Percentiles rank a stretch among this genome's conserved stretches.
phyloP scores from a whole-genome alignment of 2,329 filamentous ascomycete species.

The Fusarium azukiicola region DNA sequence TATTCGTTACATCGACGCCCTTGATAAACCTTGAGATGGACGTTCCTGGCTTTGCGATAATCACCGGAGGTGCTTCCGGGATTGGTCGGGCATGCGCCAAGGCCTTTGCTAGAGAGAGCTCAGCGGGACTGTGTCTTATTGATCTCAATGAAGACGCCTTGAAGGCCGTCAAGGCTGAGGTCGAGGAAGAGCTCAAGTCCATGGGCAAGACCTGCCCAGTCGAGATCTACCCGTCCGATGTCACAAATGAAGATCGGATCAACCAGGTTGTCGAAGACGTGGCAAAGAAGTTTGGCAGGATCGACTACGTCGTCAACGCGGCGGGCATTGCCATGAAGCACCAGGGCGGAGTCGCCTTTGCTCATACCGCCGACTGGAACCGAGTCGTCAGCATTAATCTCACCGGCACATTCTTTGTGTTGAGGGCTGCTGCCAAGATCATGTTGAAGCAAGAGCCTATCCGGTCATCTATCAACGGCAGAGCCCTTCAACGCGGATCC shows the following conservation, averaged over 20 bases:
- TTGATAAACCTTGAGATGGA: constrained; percentile 41
- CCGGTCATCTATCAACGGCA: constrained; percentile 57
- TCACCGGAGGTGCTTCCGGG: constrained; percentile 58
- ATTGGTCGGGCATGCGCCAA: constrained; percentile 57
- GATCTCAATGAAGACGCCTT: constrained; percentile 52
- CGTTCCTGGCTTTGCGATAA: constrained; percentile 56
- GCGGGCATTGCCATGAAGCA: constrained; percentile 65
- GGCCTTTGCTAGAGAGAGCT: constrained; percentile 54
- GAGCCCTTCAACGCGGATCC: constrained; percentile 39
- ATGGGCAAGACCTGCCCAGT: constrained; percentile 6
- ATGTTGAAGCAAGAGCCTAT: constrained; percentile 69
- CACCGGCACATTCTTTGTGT: constrained; percentile 65
- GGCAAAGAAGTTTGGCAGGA: constrained; percentile 58
- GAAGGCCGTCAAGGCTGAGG: constrained; percentile 40
- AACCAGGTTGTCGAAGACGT: constrained; percentile 51
- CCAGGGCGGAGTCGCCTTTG: constrained; percentile 61
- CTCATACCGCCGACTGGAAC: constrained; percentile 63
- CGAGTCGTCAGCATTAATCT: constrained; percentile 67
- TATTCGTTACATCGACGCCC: not conserved
- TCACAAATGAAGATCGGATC: constrained; percentile 55
- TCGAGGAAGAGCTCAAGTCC: constrained; percentile 38
- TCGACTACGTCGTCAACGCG: constrained; percentile 67
- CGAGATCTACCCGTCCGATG: constrained; percentile 46
- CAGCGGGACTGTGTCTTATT: constrained; percentile 54
- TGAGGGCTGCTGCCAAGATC: constrained; percentile 63